Percentiles rank a stretch among this genome's conserved stretches.
phyloP scores from a whole-genome alignment of 441 rosid species.

The Aleurites moluccanus region DNA sequence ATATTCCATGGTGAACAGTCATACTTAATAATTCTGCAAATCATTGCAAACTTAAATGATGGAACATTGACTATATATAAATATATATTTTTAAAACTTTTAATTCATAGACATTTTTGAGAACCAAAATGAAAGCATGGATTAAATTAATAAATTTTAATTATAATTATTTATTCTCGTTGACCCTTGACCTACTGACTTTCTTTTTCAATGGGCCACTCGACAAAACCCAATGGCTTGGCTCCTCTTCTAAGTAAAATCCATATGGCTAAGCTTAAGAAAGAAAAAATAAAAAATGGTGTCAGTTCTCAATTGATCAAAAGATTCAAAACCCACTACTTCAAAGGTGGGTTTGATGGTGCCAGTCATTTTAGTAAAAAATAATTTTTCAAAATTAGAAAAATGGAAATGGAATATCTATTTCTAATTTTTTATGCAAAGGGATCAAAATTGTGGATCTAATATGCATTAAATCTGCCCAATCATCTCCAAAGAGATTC shows the following conservation, averaged over 20 bases:
- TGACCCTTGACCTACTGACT: slow-evolving; percentile 7
- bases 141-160: background rate
- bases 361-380: slow-evolving; percentile 7
- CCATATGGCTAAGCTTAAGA: too few species aligned
- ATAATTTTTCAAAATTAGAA: background rate
- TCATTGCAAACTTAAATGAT: background rate
- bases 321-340: background rate
- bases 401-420: background rate
- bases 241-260: slow-evolving; percentile 19
- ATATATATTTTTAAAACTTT: too few species aligned
- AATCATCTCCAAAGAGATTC: too few species aligned
- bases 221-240: background rate
- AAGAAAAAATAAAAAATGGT: background rate
- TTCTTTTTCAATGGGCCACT: background rate
- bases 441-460: background rate
- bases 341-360: background rate
- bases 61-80: slow-evolving; percentile 2
- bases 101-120: background rate
- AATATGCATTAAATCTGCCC: background rate
- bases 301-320: background rate
- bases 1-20: too few species aligned
- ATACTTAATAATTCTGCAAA: too few species aligned
- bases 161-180: background rate
- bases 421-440: background rate
- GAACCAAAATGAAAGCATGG: slow-evolving; percentile 5